These are phyloP conservation scores for Macadamia integrifolia DNA, from an alignment of 164 flowering plant genomes.

Conservation along the genomic window DNA sequence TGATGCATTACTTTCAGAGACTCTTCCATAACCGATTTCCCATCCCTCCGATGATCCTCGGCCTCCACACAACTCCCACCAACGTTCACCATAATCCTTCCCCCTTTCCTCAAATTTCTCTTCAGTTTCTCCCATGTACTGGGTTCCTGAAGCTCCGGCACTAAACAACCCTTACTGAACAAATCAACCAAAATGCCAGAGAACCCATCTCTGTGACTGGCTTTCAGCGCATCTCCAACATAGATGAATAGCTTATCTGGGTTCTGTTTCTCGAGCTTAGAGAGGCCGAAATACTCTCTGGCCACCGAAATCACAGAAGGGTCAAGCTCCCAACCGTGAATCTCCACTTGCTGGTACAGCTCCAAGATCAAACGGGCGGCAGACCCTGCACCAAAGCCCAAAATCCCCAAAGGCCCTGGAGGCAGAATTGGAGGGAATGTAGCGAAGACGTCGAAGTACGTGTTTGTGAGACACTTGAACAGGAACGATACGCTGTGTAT, in stretches of 20 bases:
- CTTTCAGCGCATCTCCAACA: constrained; percentile 60
- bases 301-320: constrained; percentile 70
- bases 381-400: constrained; percentile 92
- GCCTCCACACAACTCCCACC: constrained; percentile 94
- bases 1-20: constrained; percentile 56
- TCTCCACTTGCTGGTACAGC: constrained; percentile 42
- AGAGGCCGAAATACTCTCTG: constrained; percentile 67
- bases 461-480: constrained; percentile 44
- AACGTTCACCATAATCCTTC: constrained; percentile 91
- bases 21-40: constrained; percentile 64
- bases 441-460: constrained; percentile 87
- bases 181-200: constrained; percentile 59
- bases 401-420: constrained; percentile 71
- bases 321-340: constrained; percentile 92
- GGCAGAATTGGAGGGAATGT: constrained; percentile 70
- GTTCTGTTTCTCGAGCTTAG: constrained; percentile 42
- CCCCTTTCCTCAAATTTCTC: constrained; percentile 56
- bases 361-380: constrained; percentile 61
- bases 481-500: constrained; percentile 77
- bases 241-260: constrained; percentile 49
- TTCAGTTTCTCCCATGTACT: constrained; percentile 52
- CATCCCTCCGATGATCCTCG: constrained; percentile 60
- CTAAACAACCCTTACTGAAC: constrained; percentile 51
- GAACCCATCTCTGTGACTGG: constrained; percentile 44
- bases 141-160: constrained; percentile 53